Evolutionary conservation across 371 early-diverging fungal species (phyloP).

Genomic region (Syncephalis plumigaleata): DNA sequence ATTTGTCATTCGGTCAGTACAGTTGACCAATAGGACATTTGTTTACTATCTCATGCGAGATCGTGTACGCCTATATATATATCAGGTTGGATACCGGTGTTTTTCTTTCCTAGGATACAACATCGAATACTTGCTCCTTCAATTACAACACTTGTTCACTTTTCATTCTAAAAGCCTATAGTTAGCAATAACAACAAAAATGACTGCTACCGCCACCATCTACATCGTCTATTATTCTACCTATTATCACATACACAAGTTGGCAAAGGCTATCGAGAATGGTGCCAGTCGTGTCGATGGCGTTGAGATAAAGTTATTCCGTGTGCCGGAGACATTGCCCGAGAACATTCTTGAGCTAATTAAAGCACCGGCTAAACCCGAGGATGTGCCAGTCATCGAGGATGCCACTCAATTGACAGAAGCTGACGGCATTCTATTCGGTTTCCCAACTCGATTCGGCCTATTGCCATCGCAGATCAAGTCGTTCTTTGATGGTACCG

Average conservation of each 20-base stretch:
- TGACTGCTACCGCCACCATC: slow-evolving; percentile 16
- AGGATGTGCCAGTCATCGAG: slow-evolving; percentile 34
- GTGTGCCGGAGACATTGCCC: slow-evolving; percentile 46
- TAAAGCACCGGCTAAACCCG: slow-evolving; percentile 35
- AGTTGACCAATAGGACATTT: too few species aligned
- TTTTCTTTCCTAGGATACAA: too few species aligned
- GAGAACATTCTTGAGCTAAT: slow-evolving; percentile 43
- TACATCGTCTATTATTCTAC: slow-evolving; percentile 46
- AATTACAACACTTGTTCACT: too few species aligned
- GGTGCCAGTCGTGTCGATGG: slow-evolving; percentile 32
- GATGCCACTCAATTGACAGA: slow-evolving; percentile 30
- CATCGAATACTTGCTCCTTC: too few species aligned
- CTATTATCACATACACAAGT: slow-evolving; percentile 52
- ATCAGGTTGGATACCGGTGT: too few species aligned
- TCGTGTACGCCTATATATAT: too few species aligned
- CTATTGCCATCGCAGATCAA: slow-evolving; percentile 59
- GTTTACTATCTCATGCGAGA: too few species aligned
- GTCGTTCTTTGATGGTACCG: slow-evolving; percentile 49
- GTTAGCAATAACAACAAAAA: too few species aligned
- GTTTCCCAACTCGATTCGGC: slow-evolving; percentile 62
- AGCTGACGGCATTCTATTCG: slow-evolving; percentile 66
- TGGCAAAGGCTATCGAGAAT: slow-evolving; percentile 44
- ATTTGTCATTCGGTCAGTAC: too few species aligned
- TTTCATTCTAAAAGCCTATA: too few species aligned
- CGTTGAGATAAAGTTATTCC: slow-evolving; percentile 39